Base-by-base conservation (phyloP, 2,329 filamentous ascomycete genomes). In the Xylariaceae sp. region DNA sequence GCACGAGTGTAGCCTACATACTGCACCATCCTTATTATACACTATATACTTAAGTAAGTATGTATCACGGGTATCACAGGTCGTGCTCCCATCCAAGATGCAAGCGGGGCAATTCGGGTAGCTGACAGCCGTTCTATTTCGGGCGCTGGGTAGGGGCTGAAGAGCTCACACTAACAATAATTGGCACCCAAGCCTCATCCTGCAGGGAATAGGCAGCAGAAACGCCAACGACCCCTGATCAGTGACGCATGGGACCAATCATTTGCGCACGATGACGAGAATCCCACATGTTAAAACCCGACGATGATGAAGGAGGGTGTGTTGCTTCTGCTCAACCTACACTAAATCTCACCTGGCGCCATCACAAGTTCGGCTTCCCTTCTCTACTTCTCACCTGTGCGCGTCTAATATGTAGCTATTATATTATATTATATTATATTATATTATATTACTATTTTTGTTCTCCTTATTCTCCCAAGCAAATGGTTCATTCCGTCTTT, bases 111-210 rank as follows among this genome's bases (percentile, higher is more conserved):
- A 62, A 60, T 52, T 57, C 57, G 41, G 43, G 23, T 26, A 44
- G 46, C 46, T 19, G 40, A 14, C 32, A 32, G 48, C 59, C 48
- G 56, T 58, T 60, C 60, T 60, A 62, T 60, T 62, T 62, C 57
- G 26, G 50, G 52, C 16, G 14, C 37, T 19, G 46, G 21, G 45
- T 49, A 37, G 51, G 52, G 57, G 50, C 44, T 43, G 48, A 60
- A 56, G 32, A 10, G 32, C 32, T n/a, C n/a, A n/a, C n/a, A n/a
- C n/a, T n/a, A n/a, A n/a, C n/a, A n/a, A n/a, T 37, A 37, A 40
- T 45, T 41, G 26, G 54, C 44, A 42, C 37, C 58, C 56, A 29
- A 59, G 59, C 56, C 59, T 62, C 59, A 47, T 52, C 23, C 12
- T 62, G 59, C 56, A 61, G 57, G 57, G 54, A 62, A 49, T 57